Evolutionary conservation across 1,284 basidiomycete genomes (phyloP).

Genomic region (Agaricales sp.): DNA sequence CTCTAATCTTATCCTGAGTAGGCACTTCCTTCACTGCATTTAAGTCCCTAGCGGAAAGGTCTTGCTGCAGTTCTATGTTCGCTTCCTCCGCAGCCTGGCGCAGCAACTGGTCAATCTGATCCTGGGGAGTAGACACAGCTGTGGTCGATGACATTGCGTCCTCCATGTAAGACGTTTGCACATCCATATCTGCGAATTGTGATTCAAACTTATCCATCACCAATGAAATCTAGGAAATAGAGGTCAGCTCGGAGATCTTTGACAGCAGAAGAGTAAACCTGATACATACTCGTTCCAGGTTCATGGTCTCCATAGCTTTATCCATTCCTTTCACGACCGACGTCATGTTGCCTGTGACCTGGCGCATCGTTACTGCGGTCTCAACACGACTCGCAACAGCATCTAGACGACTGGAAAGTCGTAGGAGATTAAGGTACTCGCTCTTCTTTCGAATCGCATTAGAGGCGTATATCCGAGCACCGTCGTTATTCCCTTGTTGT

Average conservation of each 20-base stretch:
- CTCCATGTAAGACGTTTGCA: slow-evolving; percentile 98
- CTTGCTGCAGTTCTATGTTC: slow-evolving; percentile 91
- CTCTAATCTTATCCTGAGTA: slow-evolving; percentile 47
- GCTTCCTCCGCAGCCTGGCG: slow-evolving; percentile 96
- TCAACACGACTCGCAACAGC: slow-evolving; percentile 95
- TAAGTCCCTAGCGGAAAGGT: slow-evolving; percentile 64
- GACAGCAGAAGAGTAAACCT: not conserved
- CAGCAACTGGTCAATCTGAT: slow-evolving; percentile 91
- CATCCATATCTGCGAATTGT: slow-evolving; percentile 95
- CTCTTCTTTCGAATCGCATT: slow-evolving; percentile 99
- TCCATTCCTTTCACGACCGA: slow-evolving; percentile 98
- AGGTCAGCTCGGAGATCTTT: slow-evolving; percentile 5
- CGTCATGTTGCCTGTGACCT: slow-evolving; percentile 92
- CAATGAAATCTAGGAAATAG: slow-evolving; percentile 70
- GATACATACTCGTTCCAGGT: slow-evolving; percentile 78
- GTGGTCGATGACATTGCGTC: slow-evolving; percentile 92
- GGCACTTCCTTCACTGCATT: slow-evolving; percentile 41
- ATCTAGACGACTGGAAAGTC: slow-evolving; percentile 87
- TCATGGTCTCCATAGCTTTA: slow-evolving; percentile 99
- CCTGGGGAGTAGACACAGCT: slow-evolving; percentile 90
- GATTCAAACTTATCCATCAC: slow-evolving; percentile 99
- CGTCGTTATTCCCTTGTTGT: slow-evolving; percentile 94
- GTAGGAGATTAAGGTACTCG: slow-evolving; percentile 84
- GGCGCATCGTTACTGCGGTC: slow-evolving; percentile 98
- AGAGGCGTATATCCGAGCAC: slow-evolving; percentile 97